Base-by-base conservation (phyloP, 2,329 filamentous ascomycete genomes). In the Diatrype stigma region DNA sequence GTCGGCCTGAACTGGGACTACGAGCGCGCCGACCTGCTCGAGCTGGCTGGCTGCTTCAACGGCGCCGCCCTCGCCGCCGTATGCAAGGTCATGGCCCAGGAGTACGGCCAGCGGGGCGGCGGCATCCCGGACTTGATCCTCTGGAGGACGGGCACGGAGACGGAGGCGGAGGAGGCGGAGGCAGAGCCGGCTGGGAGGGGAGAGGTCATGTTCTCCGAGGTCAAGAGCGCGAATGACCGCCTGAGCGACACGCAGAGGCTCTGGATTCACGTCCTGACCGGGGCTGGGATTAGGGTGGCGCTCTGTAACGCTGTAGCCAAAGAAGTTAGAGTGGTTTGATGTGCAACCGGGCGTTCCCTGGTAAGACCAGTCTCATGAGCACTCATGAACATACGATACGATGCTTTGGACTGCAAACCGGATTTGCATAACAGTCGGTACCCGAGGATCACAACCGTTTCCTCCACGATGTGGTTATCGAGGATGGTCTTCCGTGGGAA, bases 181-280 rank as follows among this genome's bases (percentile, higher is more conserved):
- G n/a, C n/a, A n/a, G n/a, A 65, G 56, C 67, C 54, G 54, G 56
- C 62, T 65, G 64, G 58, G n/a, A n/a, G n/a, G n/a, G n/a, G n/a
- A 37, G 80, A 87, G 65, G 85, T 89, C 57, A 85, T 90, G 79
- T 93, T 94, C 68, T 79, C 79, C 4, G 86, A 90, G 69, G 87
- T 91, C 51, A 91, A 92, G 74, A 89, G 85, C 59, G 86, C 85
- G 66, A 96, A 96, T 70, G 94, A 99, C 76, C 84, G 91, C 37
- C 74, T 99, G 63, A 97, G 93, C 70, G 94, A 99, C 74, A 96
- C 92, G 17, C 94, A 99, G 73, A 77, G 94, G 60, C 78, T 99
- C 59, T 99, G 94, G 94, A 96, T 97, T 62, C 90, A 97, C 75
- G 90, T 96, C 7, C 77, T 99, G 48, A 87, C 85, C 7, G 86